A percentile compares a stretch with the other conserved stretches of the same genome.
Evolutionary conservation across 2,329 filamentous ascomycete species (phyloP).

Genomic region (Colletotrichum shisoi): DNA sequence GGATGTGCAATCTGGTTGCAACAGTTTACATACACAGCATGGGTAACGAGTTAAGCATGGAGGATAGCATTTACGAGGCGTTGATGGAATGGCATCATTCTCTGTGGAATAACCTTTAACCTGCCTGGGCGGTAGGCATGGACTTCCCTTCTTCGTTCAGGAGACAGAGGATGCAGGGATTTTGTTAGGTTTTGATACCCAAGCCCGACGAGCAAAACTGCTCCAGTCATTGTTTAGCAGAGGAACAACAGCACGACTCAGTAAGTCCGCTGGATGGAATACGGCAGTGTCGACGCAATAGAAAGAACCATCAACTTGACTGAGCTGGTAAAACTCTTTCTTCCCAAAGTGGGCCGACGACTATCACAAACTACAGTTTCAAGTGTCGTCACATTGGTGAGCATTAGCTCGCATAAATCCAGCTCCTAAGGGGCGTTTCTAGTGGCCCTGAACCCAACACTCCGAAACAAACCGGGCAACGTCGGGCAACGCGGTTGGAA

Average conservation of each 20-base stretch:
- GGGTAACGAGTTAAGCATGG: neutral
- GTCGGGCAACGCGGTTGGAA: neutral
- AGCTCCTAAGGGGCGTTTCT: constrained; percentile 3
- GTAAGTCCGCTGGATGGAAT: neutral
- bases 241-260: neutral
- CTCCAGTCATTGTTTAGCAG: constrained; percentile 3
- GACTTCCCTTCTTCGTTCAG: neutral
- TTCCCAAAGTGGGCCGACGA: neutral
- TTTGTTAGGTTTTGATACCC: constrained; percentile 18
- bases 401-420: neutral
- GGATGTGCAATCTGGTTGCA: neutral
- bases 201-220: constrained; percentile 1
- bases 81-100: neutral
- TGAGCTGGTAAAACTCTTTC: neutral
- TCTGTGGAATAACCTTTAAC: neutral
- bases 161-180: neutral
- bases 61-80: constrained; percentile 10
- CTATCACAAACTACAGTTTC: neutral
- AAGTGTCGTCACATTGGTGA: neutral
- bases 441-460: neutral
- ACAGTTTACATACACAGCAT: neutral
- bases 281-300: neutral
- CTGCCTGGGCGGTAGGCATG: neutral
- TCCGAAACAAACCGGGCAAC: neutral
- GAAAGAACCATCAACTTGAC: neutral